A percentile compares a stretch with the other conserved stretches of the same genome.
Evolutionary conservation across 352 stramenopile species (phyloP).

Genomic region (Phytopythium mirpurense): DNA sequence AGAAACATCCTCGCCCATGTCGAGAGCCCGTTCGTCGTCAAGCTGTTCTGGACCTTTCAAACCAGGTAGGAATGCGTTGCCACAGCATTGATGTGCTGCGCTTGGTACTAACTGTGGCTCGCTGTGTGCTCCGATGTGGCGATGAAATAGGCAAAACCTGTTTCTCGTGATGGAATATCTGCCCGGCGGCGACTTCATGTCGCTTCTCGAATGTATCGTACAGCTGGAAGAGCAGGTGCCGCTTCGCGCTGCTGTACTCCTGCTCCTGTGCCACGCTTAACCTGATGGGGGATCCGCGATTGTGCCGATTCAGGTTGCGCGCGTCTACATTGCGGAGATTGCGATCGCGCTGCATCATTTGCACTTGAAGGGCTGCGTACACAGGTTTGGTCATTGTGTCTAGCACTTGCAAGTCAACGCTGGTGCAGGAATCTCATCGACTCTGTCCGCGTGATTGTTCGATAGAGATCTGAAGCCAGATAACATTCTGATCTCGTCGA

Average conservation of each 20-base stretch:
- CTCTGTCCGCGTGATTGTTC: no score
- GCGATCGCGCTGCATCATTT: conserved; percentile 83
- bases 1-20: conserved; percentile 85
- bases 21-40: conserved; percentile 88
- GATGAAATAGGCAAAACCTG: conserved; percentile 51
- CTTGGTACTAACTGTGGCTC: neutral
- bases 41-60: conserved; percentile 90
- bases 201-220: conserved; percentile 84
- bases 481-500: conserved; percentile 88
- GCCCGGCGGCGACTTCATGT: conserved; percentile 88
- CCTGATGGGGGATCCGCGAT: no score
- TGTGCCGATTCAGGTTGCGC: conserved; percentile 49
- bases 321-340: conserved; percentile 86
- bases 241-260: neutral
- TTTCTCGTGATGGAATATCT: conserved; percentile 92
- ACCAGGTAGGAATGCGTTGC: conserved; percentile 47
- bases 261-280: no score
- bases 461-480: conserved; percentile 86
- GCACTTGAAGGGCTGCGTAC: conserved; percentile 79
- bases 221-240: conserved; percentile 78
- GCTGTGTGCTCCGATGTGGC: neutral
- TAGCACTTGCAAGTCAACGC: no score
- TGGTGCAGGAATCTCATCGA: no score
- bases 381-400: conserved; percentile 32
- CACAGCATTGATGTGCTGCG: neutral